A percentile compares a stretch with the other conserved stretches of the same genome.
phyloP scores from a whole-genome alignment of 139 green algal species.

The Chlamydomonas asymmetrica region DNA sequence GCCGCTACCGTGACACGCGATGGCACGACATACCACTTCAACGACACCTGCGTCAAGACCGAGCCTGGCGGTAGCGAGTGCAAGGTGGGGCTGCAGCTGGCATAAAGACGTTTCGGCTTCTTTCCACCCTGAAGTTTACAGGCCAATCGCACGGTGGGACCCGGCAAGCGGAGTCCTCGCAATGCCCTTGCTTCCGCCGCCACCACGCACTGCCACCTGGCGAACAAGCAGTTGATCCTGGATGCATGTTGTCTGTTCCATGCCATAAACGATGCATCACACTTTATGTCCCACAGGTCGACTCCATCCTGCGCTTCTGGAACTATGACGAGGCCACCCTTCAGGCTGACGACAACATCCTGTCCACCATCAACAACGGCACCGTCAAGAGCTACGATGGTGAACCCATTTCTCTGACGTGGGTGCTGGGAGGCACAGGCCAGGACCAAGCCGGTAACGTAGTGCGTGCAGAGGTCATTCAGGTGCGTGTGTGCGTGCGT shows the following conservation, averaged over 20 bases:
- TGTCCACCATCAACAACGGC: constrained; percentile 2
- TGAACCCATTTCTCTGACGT: not conserved
- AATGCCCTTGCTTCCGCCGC: too few species aligned
- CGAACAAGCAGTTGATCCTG: not conserved
- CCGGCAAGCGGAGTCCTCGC: too few species aligned
- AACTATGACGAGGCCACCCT: not conserved
- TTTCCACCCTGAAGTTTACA: not conserved
- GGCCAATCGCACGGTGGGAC: not conserved
- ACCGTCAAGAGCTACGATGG: not conserved
- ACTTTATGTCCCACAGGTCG: not conserved
- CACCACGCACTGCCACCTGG: not conserved
- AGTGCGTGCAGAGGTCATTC: not conserved
- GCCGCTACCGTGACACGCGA: too few species aligned
- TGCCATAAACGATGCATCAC: too few species aligned
- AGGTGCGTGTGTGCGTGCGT: too few species aligned
- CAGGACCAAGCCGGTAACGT: not conserved
- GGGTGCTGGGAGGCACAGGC: constrained; percentile 6
- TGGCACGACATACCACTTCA: too few species aligned
- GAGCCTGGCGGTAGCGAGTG: too few species aligned
- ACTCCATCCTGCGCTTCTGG: not conserved
- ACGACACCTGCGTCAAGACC: too few species aligned
- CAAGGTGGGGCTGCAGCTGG: not conserved
- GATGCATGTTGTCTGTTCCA: too few species aligned
- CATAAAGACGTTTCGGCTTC: not conserved
- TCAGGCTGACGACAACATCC: not conserved